Evolutionary conservation across 2,329 filamentous ascomycete genomes (phyloP).

Genomic region (Epicoccum nigrum): DNA sequence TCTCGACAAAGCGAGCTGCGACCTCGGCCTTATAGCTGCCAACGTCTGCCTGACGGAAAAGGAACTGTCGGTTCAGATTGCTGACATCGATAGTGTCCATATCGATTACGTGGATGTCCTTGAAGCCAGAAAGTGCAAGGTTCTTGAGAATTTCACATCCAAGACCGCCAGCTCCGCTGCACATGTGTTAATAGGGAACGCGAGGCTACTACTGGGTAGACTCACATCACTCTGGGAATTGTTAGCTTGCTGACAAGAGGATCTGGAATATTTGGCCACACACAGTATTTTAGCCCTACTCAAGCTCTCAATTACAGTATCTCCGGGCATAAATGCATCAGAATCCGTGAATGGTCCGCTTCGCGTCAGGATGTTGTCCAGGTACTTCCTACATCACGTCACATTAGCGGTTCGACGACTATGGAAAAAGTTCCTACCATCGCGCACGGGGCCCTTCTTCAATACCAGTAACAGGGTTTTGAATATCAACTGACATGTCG

Average conservation of each 20-base stretch:
- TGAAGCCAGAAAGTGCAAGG: slow-evolving; percentile 92
- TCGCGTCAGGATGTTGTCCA: slow-evolving; percentile 79
- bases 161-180: slow-evolving; percentile 87
- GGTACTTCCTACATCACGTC: slow-evolving; percentile 69
- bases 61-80: slow-evolving; percentile 95
- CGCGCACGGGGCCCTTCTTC: slow-evolving; percentile 47
- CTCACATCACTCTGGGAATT: slow-evolving; percentile 47
- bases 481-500: slow-evolving; percentile 35
- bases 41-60: slow-evolving; percentile 90
- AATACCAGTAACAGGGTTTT: slow-evolving; percentile 19
- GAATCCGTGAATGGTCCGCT: slow-evolving; percentile 81
- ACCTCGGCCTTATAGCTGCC: slow-evolving; percentile 94
- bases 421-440: slow-evolving; percentile 44
- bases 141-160: slow-evolving; percentile 98
- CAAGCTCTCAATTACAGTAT: slow-evolving; percentile 54
- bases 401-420: slow-evolving; percentile 23
- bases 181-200: slow-evolving; percentile 51
- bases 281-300: slow-evolving; percentile 65
- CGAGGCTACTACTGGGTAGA: slow-evolving; percentile 2
- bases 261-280: slow-evolving; percentile 41
- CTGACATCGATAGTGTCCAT: slow-evolving; percentile 99
- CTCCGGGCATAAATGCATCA: slow-evolving; percentile 56
- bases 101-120: slow-evolving; percentile 97
- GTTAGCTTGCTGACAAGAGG: slow-evolving; percentile 26
- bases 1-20: slow-evolving; percentile 89